Conservation (phyloP, 2,329 filamentous ascomycete genomes). For the Curvularia lunata region DNA sequence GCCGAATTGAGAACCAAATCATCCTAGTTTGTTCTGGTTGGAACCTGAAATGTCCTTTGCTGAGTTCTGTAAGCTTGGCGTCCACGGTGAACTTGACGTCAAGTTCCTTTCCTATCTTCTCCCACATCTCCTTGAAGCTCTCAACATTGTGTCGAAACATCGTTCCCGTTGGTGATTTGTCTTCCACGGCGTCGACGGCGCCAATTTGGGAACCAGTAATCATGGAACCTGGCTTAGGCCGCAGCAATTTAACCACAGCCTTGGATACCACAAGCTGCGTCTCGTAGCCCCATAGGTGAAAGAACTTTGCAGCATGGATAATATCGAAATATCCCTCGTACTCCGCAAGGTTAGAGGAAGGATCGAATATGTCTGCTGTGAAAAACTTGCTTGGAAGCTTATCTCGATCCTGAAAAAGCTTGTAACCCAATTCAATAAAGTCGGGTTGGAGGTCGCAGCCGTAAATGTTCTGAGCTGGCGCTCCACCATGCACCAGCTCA, state of each 20-base stretch:
- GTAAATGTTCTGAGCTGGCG: conserved; percentile 47
- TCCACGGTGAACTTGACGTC: conserved; percentile 35
- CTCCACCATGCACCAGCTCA: conserved; percentile 49
- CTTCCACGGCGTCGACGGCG: conserved; percentile 27
- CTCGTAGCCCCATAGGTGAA: conserved; percentile 51
- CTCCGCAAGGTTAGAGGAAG: conserved; percentile 32
- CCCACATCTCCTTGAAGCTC: conserved; percentile 49
- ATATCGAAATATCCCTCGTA: conserved; percentile 47
- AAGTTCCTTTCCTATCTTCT: conserved; percentile 44
- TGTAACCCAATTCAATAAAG: conserved; percentile 63
- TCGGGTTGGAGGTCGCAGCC: conserved; percentile 49
- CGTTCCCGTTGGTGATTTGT: conserved; percentile 20
- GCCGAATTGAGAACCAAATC: conserved; percentile 31
- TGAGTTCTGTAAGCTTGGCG: conserved; percentile 21
- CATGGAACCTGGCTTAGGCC: conserved; percentile 52
- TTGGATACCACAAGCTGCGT: conserved; percentile 42
- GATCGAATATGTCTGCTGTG: conserved; percentile 56
- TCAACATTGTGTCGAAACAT: conserved; percentile 45
- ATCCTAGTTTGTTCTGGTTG: conserved; percentile 24
- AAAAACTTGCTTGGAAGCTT: conserved; percentile 58
- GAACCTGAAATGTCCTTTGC: conserved; percentile 16
- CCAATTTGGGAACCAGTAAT: conserved; percentile 62
- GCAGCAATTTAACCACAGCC: conserved; percentile 42
- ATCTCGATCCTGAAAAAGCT: conserved; percentile 42
- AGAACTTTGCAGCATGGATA: conserved; percentile 51